Base-by-base conservation (phyloP, 2,329 filamentous ascomycete species). In the Colletotrichum euphorbiae region DNA sequence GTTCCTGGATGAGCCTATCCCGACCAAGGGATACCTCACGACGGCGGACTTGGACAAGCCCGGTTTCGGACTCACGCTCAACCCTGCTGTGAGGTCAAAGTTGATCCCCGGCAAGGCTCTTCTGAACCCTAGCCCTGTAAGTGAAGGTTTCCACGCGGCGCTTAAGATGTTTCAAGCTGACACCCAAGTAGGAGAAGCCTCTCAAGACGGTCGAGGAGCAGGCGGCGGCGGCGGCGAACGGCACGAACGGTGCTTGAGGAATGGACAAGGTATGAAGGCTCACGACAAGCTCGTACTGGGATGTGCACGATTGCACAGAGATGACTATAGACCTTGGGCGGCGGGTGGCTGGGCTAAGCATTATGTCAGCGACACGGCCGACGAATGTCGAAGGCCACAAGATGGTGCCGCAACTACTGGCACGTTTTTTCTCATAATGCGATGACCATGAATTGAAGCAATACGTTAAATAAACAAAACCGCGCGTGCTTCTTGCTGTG, bases 1-100 rank as follows among this genome's bases (percentile, higher is more conserved):
- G 58, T 98, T 97, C 80, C 75, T 92, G 40, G 94, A 97, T 78
- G 94, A 98, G 82, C 94, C 94, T 5, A 95, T 98, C 69, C 94
- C 94, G 1, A 88, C 85, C 12, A 90, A 93, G 74, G 94, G 94
- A 0, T 97, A 89, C 79, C 84, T 98, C 56, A 92, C 93, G 70
- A 87, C 93, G 4, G 88, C 89, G 17, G 89, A 93, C 63, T 84
- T 98, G 64, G 93, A 98, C 78, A 94, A 91, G 84, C 94, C 94
- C 4, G 94, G 94, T 0, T 98, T 98, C 75, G 94, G 94, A 4
- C 84, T 98, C 57, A 94, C 94, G 67, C 80, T 98, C 65, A 97
- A 96, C 79, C 93, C 93, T 1, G 87, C 87, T 17, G 93, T 91
- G 28, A 78, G 80, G 71, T 78, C 85, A 12, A 92, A 92, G 76